These are phyloP conservation scores for Eragrostis nindensis DNA, from an alignment of 176 grass and related monocot genomes.

Conservation along the genomic window DNA sequence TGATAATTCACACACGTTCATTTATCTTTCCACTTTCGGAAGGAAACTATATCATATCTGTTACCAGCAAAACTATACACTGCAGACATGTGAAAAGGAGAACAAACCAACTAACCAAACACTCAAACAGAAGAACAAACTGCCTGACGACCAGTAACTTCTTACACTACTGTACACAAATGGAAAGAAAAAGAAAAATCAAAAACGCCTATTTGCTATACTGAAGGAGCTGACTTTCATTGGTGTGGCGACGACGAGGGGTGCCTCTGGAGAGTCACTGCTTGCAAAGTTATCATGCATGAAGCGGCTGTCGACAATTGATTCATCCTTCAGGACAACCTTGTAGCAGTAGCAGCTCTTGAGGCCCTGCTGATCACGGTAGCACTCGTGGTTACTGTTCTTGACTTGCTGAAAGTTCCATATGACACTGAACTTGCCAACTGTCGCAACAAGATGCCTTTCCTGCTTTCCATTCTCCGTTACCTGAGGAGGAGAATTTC, in stretches of 20 bases:
- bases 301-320: constrained; percentile 86
- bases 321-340: constrained; percentile 82
- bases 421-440: constrained; percentile 88
- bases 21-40: not conserved
- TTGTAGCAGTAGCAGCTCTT: constrained; percentile 99
- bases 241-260: constrained; percentile 80
- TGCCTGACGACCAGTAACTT: constrained; percentile 14
- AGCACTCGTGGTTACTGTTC: constrained; percentile 84
- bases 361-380: constrained; percentile 81
- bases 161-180: not conserved
- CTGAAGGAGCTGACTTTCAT: constrained; percentile 89
- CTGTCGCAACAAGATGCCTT: constrained; percentile 76
- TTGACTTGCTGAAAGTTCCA: constrained; percentile 91
- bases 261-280: constrained; percentile 69
- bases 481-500: constrained; percentile 53
- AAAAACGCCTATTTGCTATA: constrained; percentile 40
- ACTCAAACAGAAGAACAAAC: not conserved
- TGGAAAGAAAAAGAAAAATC: not conserved
- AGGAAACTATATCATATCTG: not conserved
- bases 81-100: not conserved
- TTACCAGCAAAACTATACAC: not conserved
- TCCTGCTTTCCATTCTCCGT: constrained; percentile 87
- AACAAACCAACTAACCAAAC: not conserved
- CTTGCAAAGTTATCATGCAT: constrained; percentile 88
- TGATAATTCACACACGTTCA: not conserved